A percentile compares a stretch with the other conserved stretches of the same genome.
Conservation (phyloP, 495 filamentous ascomycete genomes). For the Xanthoparmelia taractica region DNA sequence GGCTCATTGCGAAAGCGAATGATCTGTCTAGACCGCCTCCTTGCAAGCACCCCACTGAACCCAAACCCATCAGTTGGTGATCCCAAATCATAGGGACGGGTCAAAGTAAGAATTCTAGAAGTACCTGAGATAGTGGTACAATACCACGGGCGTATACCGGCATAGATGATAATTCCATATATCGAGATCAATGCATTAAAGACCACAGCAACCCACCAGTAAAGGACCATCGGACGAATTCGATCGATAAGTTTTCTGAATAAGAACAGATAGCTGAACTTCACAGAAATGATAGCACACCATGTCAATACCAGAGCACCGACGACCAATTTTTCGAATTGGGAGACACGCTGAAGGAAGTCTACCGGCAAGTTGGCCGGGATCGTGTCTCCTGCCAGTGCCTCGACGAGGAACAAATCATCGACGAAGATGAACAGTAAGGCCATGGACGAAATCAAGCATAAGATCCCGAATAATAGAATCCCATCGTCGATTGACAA, state of each 20-base stretch:
- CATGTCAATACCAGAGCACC: conserved; percentile 16
- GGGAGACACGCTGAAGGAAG: conserved; percentile 10
- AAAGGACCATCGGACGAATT: conserved; percentile 17
- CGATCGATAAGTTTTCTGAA: conserved; percentile 24
- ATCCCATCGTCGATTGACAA: conserved; percentile 24
- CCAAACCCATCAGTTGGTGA: neutral
- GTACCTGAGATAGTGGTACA: conserved; percentile 10
- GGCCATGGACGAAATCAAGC: conserved; percentile 18
- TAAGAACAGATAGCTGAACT: conserved; percentile 26
- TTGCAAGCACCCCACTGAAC: conserved; percentile 1
- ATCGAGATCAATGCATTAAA: conserved; percentile 15
- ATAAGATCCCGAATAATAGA: conserved; percentile 19
- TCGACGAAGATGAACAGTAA: conserved; percentile 20
- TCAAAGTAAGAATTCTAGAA: neutral
- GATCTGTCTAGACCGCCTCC: conserved; percentile 5
- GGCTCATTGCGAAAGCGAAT: conserved; percentile 10
- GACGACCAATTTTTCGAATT: conserved; percentile 14
- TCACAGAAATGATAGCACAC: conserved; percentile 23
- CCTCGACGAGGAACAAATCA: conserved; percentile 19
- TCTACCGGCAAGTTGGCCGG: neutral
- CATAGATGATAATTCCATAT: conserved; percentile 18
- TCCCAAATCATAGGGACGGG: neutral
- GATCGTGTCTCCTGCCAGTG: neutral
- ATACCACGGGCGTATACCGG: conserved; percentile 21
- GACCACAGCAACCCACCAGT: conserved; percentile 24